Conservation (phyloP, 2,329 filamentous ascomycete genomes). For the Cordyceps pruinosa region DNA sequence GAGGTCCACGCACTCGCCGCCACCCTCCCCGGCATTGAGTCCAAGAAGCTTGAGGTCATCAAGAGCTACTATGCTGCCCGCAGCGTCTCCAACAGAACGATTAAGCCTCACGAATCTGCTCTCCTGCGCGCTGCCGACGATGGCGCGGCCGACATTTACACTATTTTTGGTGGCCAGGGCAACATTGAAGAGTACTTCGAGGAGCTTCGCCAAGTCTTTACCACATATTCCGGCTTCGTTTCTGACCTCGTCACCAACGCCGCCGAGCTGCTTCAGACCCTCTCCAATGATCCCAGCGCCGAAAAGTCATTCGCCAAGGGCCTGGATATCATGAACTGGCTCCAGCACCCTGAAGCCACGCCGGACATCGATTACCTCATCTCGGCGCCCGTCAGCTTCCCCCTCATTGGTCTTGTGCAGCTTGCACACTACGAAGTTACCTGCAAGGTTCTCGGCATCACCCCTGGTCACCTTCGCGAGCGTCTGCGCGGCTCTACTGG, state of each 20-base stretch:
- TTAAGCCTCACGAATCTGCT: slow-evolving; percentile 90
- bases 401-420: slow-evolving; percentile 91
- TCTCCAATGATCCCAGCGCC: slow-evolving; percentile 75
- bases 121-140: slow-evolving; percentile 84
- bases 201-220: slow-evolving; percentile 85
- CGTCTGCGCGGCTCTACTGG: slow-evolving; percentile 83
- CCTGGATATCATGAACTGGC: slow-evolving; percentile 90
- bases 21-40: slow-evolving; percentile 77
- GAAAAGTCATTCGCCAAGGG: slow-evolving; percentile 97
- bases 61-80: slow-evolving; percentile 88
- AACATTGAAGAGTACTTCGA: slow-evolving; percentile 99
- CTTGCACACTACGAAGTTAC: slow-evolving; percentile 93
- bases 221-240: slow-evolving; percentile 84
- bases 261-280: slow-evolving; percentile 77
- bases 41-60: slow-evolving; percentile 87
- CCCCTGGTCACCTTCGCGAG: slow-evolving; percentile 82
- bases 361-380: slow-evolving; percentile 93
- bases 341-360: slow-evolving; percentile 80
- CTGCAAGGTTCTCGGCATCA: slow-evolving; percentile 82
- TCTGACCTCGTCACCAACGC: slow-evolving; percentile 75
- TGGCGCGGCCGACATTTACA: slow-evolving; percentile 77
- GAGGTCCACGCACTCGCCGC: slow-evolving; percentile 90
- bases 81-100: slow-evolving; percentile 72
- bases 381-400: slow-evolving; percentile 90
- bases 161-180: slow-evolving; percentile 92